Evolutionary conservation across 768 basidiomycete species (phyloP), one percentile per base, ranked within the genome.

Genomic region (Psilocybe azurescens): DNA sequence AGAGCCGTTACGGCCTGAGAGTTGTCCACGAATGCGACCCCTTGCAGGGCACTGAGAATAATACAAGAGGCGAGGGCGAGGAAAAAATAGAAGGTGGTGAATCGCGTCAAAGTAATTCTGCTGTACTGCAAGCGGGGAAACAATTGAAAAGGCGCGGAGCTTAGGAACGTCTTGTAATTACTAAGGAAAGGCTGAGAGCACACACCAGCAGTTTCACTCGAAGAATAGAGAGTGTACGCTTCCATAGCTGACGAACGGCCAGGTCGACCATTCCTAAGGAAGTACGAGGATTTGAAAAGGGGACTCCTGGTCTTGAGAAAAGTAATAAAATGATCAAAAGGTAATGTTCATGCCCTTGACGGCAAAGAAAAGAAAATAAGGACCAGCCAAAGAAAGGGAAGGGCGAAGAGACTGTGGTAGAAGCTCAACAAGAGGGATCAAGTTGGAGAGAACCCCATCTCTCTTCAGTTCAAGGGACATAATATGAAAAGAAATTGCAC

Each of bases 71-170:
- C 49, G 49, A 86, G 64, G 30, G 82, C 78, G 59, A 85, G 72
- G 44, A 79, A 70, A 67, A 84, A 82, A 69, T 83, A 87, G 38
- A 76, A 63, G 4, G 79, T 74, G 36, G 83, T 85, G 68, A 77
- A 79, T 9, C 77, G 80, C n/a, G 81, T 83, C 38, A 83, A 67
- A 6, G 82, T 85, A 54, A 84, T 75, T 61, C 82, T 77, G 33
- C 78, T 70, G 64, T 79, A 82, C 85, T 86, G 53, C 20, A 33
- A 13, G 47, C 8, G n/a, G n/a, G 41, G 14, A 16, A 5, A 44
- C 41, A 44, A 13, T n/a, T 44, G 41, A 9, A 16, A 13, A 5
- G 41, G 30, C 38, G 14, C 29, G 53, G 28, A 53, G 36, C 18
- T 44, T 16, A 44, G 41, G 5, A 18, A 47, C 13, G 8, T 53